Evolutionary conservation across 306 rosid species (phyloP), one percentile per base, ranked within the genome.

Genomic region (Fagus sylvatica): DNA sequence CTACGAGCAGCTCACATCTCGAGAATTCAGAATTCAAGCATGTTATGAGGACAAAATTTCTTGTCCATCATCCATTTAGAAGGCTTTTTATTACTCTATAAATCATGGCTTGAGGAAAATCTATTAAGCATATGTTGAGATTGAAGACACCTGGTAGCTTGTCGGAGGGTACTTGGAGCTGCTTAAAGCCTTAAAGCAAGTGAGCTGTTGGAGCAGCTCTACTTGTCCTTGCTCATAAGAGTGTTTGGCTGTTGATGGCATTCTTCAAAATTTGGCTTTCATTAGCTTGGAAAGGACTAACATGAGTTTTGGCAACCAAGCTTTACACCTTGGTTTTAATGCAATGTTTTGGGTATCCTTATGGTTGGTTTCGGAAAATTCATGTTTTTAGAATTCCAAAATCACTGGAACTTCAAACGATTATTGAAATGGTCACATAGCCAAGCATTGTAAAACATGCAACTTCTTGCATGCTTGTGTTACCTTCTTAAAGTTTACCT

Each of bases 371-470:
- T 36, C 43, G 11, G 59, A 49, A 22, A 73, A 10, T 0, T 49
- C 37, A 13, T 1, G 2, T 13, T 62, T 32, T 36, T n/a, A n/a
- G 13, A 19, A 15, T 67, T 2, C 53, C 51, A 49, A 28, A 22
- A 11, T 37, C 62, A 53, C 16, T 32, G 12, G n/a, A 67, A 65
- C 40, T 30, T 65, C 28, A 10, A 34, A 6, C 3, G 28, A 22
- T 22, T 62, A 53, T 62, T 13, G 2, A 11, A 28, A 9, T 53
- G 2, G 39, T 40, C 46, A 76, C 34, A 37, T 42, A 6, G 12
- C 37, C 59, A 12, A 60, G 61, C 51, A 53, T n/a, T 69, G 43
- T 60, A 43, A 80, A 80, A 11, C 43, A 65, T 51, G 57, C 36
- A 40, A 76, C n/a, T 60, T 33, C 40, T 39, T 3, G 53, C 30